Percentiles rank a stretch among this genome's conserved stretches.
phyloP scores from a whole-genome alignment of 202 grass and related monocot species.

The Panicum hallii region DNA sequence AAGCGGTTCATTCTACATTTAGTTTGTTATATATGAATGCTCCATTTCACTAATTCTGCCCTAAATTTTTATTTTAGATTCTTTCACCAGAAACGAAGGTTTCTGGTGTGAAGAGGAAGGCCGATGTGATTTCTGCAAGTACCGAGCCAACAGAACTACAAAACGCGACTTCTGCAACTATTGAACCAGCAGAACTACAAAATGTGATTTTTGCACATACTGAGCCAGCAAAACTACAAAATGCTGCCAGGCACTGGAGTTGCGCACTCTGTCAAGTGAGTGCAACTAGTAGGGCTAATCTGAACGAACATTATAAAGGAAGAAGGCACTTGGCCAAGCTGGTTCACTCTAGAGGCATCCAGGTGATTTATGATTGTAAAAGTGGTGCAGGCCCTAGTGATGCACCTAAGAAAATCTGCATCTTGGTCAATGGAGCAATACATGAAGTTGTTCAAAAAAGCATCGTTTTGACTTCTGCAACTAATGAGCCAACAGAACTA shows the following conservation, averaged over 20 bases:
- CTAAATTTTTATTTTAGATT: constrained; percentile 48
- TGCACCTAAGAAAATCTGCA: constrained; percentile 40
- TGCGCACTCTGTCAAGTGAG: constrained; percentile 70
- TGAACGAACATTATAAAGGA: constrained; percentile 65
- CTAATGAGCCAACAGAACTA: not conserved
- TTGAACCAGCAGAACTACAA: not conserved
- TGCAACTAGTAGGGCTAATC: constrained; percentile 39
- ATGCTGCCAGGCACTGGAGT: constrained; percentile 48
- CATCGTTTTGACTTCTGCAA: constrained; percentile 7
- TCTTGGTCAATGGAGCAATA: constrained; percentile 59
- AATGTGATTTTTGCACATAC: constrained; percentile 24
- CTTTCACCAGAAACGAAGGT: constrained; percentile 12
- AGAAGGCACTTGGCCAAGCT: constrained; percentile 61
- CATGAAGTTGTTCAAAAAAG: constrained; percentile 63
- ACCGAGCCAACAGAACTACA: not conserved
- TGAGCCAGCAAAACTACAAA: constrained; percentile 42
- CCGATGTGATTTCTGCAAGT: constrained; percentile 19
- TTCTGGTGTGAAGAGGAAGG: constrained; percentile 64
- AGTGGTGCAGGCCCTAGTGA: not conserved
- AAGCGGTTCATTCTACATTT: not conserved
- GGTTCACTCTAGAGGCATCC: constrained; percentile 14
- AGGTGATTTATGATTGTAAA: constrained; percentile 23
- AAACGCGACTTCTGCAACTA: constrained; percentile 30
- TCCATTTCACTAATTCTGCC: constrained; percentile 24
- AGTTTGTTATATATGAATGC: constrained; percentile 24